Conservation (phyloP, 257 asterid species). For the Forsythia viridissima region DNA sequence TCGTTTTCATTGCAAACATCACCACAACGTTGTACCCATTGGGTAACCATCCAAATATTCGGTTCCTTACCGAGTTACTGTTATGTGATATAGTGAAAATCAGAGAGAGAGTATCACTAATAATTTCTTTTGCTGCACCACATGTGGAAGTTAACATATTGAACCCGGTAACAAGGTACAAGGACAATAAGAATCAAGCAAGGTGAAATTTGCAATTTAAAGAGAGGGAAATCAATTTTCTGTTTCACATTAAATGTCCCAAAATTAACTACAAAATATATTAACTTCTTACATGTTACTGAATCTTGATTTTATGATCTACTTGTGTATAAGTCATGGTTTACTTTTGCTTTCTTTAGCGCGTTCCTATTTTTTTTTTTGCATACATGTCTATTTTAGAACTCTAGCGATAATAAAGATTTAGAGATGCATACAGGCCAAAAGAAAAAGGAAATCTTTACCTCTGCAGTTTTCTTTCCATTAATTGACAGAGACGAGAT, state of each 20-base stretch:
- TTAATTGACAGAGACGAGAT: conserved; percentile 57
- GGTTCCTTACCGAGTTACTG: not conserved
- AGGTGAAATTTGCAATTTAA: not conserved
- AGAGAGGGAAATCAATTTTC: not conserved
- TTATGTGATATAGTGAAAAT: not conserved
- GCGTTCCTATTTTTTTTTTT: not conserved
- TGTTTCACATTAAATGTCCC: not conserved
- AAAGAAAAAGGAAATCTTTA: conserved; percentile 27
- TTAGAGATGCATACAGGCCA: conserved; percentile 9
- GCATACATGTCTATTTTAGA: not conserved
- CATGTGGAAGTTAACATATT: not conserved
- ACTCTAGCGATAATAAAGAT: not conserved
- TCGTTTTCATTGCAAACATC: not conserved
- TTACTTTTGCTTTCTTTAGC: not conserved
- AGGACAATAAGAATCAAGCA: not conserved
- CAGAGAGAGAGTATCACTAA: not conserved
- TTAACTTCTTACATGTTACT: too few relatives aligned
- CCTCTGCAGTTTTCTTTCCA: conserved; percentile 74
- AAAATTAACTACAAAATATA: not conserved
- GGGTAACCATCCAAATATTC: not conserved
- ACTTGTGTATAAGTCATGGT: too few relatives aligned
- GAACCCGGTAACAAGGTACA: not conserved
- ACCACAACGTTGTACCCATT: not conserved
- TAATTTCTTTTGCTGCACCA: too few relatives aligned
- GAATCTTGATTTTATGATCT: too few relatives aligned